Evolutionary conservation across 148 eudicot species (phyloP).

Genomic region (Nyssa sinensis): DNA sequence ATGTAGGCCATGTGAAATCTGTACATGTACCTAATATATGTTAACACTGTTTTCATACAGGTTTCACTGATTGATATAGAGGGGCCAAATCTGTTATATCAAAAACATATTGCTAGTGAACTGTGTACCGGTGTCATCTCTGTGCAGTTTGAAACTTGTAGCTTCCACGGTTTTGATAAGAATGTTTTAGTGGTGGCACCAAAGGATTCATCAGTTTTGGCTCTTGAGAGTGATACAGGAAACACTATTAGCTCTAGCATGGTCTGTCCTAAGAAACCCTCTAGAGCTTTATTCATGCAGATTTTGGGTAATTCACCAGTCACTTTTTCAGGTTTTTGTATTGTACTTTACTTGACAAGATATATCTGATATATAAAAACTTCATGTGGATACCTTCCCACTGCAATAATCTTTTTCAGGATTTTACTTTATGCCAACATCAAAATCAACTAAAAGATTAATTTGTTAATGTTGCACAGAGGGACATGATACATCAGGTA

Average conservation of each 20-base stretch:
- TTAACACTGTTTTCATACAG: no score
- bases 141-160: constrained; percentile 62
- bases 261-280: constrained; percentile 82
- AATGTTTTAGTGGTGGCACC: constrained; percentile 63
- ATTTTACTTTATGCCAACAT: not conserved
- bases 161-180: constrained; percentile 80
- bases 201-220: constrained; percentile 76
- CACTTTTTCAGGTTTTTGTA: not conserved
- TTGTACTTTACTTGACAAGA: not conserved
- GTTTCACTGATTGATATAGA: constrained; percentile 69
- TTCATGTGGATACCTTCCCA: not conserved
- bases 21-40: not conserved
- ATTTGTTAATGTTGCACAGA: constrained; percentile 20
- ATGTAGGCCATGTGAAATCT: not conserved
- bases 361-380: no score
- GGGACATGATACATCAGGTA: constrained; percentile 33
- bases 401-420: not conserved
- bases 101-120: constrained; percentile 64
- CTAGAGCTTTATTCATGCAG: constrained; percentile 74
- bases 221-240: constrained; percentile 81
- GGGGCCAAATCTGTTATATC: constrained; percentile 53
- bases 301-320: constrained; percentile 60
- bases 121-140: constrained; percentile 67
- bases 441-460: not conserved
- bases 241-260: constrained; percentile 47